Conservation (phyloP, 169 alveolate species). For the Plasmodium inui region DNA sequence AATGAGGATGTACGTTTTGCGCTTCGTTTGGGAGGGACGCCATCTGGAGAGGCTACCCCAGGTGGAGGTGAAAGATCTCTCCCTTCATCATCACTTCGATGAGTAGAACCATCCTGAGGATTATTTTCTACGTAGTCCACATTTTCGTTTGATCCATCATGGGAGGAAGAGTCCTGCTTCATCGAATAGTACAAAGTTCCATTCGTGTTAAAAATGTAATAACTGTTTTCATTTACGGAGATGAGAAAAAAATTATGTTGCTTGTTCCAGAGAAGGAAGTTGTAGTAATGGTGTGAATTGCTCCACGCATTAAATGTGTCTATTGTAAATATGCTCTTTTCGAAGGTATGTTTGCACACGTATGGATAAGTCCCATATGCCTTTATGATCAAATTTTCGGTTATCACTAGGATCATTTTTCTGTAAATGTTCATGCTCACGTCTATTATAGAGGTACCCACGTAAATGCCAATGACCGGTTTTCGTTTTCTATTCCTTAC, state of each 20-base stretch:
- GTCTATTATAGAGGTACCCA: slow-evolving; percentile 46
- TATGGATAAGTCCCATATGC: slow-evolving; percentile 60
- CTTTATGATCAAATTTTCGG: slow-evolving; percentile 20
- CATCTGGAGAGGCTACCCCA: not conserved
- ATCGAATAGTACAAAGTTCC: slow-evolving; percentile 51
- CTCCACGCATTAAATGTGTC: slow-evolving; percentile 24
- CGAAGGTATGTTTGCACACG: slow-evolving; percentile 64
- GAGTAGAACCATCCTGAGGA: not conserved
- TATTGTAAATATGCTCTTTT: slow-evolving; percentile 44
- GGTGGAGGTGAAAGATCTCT: not conserved
- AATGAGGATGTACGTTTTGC: not conserved
- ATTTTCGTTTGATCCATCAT: not conserved
- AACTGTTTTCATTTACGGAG: slow-evolving; percentile 45
- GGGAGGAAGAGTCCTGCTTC: not conserved
- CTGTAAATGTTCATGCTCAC: slow-evolving; percentile 47
- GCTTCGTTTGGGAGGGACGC: not conserved
- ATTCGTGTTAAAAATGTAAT: slow-evolving; percentile 67
- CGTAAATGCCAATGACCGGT: slow-evolving; percentile 51
- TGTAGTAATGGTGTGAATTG: slow-evolving; percentile 11
- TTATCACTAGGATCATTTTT: slow-evolving; percentile 56
- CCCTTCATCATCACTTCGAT: not conserved
- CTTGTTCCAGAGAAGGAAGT: slow-evolving; percentile 64
- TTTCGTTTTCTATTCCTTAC: not conserved
- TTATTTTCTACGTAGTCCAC: not conserved
- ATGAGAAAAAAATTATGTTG: slow-evolving; percentile 66